Evolutionary conservation across 768 basidiomycete genomes (phyloP).

Genomic region (Cantharellus cinnabarinus): DNA sequence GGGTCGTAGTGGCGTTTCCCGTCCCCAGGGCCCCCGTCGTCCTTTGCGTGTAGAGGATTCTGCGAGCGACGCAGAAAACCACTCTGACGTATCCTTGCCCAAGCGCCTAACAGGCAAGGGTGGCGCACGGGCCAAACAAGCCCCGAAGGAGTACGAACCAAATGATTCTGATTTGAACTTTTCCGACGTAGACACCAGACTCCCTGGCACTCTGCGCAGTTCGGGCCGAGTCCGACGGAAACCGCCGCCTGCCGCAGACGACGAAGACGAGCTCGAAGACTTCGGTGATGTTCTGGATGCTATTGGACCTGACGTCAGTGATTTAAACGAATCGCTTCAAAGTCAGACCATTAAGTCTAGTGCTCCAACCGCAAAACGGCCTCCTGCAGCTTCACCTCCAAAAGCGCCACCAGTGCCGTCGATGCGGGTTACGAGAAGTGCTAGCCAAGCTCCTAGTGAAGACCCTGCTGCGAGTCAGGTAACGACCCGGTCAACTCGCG

Average conservation of each 20-base stretch:
- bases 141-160: not conserved
- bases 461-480: not conserved
- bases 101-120: not conserved
- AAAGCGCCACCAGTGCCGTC: no score
- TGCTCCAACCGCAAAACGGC: not conserved
- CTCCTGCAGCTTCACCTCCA: no score
- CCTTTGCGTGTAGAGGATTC: not conserved
- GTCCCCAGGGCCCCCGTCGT: not conserved
- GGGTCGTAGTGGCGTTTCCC: not conserved
- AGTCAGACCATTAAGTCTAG: not conserved
- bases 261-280: not conserved
- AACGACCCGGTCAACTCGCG: not conserved
- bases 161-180: not conserved
- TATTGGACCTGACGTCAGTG: not conserved
- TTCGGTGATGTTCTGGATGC: not conserved
- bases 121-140: not conserved
- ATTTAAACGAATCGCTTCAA: not conserved
- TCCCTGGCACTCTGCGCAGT: no score
- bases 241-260: not conserved
- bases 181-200: not conserved
- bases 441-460: not conserved
- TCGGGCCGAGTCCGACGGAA: not conserved
- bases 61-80: not conserved
- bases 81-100: not conserved
- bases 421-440: not conserved